These are phyloP conservation scores for Xylaria bambusicola DNA, from an alignment of 495 filamentous ascomycete species.

Conservation along the genomic window DNA sequence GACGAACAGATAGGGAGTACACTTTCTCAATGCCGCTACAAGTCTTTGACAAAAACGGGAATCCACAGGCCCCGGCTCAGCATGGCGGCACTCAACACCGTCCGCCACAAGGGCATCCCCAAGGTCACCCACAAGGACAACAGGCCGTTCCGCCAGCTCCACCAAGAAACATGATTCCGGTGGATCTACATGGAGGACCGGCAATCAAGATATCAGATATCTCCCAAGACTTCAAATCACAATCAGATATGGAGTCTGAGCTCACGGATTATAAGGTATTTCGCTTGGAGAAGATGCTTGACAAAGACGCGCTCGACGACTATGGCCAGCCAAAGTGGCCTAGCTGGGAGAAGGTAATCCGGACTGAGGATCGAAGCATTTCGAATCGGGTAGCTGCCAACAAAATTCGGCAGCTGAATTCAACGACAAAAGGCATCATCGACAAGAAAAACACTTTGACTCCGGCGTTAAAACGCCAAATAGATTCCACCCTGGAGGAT, in stretches of 20 bases:
- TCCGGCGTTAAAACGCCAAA: slow-evolving; percentile 31
- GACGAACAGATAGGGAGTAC: neutral
- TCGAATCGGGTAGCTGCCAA: slow-evolving; percentile 26
- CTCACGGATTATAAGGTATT: slow-evolving; percentile 34
- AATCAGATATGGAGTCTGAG: slow-evolving; percentile 30
- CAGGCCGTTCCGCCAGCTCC: neutral
- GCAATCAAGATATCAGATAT: slow-evolving; percentile 29
- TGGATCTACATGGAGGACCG: slow-evolving; percentile 4
- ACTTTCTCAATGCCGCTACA: neutral
- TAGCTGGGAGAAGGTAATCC: slow-evolving; percentile 34
- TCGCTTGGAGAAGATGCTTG: slow-evolving; percentile 33
- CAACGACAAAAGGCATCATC: slow-evolving; percentile 13
- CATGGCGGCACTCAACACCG: neutral
- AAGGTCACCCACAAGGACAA: neutral
- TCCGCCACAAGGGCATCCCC: slow-evolving; percentile 4
- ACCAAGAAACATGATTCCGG: slow-evolving; percentile 4
- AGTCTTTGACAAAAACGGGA: slow-evolving; percentile 1
- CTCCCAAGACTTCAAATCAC: slow-evolving; percentile 22
- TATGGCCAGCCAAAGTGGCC: slow-evolving; percentile 25
- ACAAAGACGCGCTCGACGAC: slow-evolving; percentile 25
- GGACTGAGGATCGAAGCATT: slow-evolving; percentile 26
- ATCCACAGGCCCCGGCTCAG: neutral
- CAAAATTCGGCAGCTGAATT: slow-evolving; percentile 36
- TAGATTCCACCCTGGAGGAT: slow-evolving; percentile 33
- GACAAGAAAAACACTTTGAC: slow-evolving; percentile 35